Evolutionary conservation across 192 early-diverging fungal species (phyloP), one percentile per base, ranked within the genome.

Genomic region (Chytriomyces sp.): DNA sequence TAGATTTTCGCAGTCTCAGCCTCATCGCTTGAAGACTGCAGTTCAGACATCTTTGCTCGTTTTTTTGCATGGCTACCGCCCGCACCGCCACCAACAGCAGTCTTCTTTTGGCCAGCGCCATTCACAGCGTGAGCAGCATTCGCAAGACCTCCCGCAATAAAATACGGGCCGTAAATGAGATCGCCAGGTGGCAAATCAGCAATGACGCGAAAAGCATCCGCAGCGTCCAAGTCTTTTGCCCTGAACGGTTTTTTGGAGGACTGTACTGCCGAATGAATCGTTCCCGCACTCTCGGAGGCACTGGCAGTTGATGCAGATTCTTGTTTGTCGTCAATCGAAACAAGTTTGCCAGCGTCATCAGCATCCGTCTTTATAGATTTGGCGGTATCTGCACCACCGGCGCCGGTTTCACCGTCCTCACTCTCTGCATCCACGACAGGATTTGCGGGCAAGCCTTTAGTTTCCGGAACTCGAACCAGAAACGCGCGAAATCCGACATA

Each of bases 401-500:
- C 13, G 3, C 53, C 53, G 0, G 44, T 11, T 45, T 45, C 66
- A n/a, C 11, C 66, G 20, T 20, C 53, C 53, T 18, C 13, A 13
- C 13, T 18, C 16, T 57, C 16, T 16, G 60, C 71, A n/a, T 73
- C 61, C 7, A 60, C 35, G 35, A 35, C 35, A 35, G 35, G 35
- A 35, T 35, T 35, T 35, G 35, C 35, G 35, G 35, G 35, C 1
- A 35, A 35, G 3, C 3, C 3, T 35, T 35, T 35, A 1, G 35
- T 35, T 35, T 35, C 35, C 2, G 53, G 16, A 13, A 57, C 16
- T 46, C 44, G 8, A 23, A 73, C 71, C 44, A 60, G 44, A 46
- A 73, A 73, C 13, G 71, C 71, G 13, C 71, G 71, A 62, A 73
- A 73, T 8, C 71, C 71, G 7, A 73, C 18, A 44, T 44, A 73